phyloP scores from a whole-genome alignment of 192 early-diverging fungal genomes.

The Backusella australiensis region DNA sequence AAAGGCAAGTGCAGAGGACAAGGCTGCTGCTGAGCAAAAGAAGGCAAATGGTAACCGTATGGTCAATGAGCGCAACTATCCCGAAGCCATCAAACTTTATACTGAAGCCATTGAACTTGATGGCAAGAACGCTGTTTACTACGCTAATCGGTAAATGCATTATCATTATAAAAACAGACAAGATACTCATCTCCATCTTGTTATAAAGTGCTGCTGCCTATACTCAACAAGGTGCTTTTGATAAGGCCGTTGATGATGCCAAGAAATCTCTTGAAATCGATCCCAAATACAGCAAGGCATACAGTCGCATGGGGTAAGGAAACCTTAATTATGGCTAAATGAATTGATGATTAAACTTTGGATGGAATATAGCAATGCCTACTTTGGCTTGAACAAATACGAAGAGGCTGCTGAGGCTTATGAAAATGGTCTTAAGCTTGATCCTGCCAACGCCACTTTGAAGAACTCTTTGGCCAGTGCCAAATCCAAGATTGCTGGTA shows the following conservation, averaged over 20 bases:
- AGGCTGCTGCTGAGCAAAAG: conserved; percentile 82
- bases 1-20: conserved; percentile 55
- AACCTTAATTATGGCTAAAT: neutral
- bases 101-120: conserved; percentile 88
- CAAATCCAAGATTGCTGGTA: conserved; percentile 48
- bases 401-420: conserved; percentile 86
- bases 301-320: conserved; percentile 81
- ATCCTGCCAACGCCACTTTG: conserved; percentile 81
- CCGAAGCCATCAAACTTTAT: conserved; percentile 85
- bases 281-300: conserved; percentile 90
- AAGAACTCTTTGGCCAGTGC: conserved; percentile 72
- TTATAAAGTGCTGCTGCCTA: conserved; percentile 84
- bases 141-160: conserved; percentile 79
- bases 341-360: neutral
- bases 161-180: neutral
- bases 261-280: conserved; percentile 81
- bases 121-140: conserved; percentile 88
- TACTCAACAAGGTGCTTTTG: conserved; percentile 84
- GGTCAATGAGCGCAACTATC: conserved; percentile 80
- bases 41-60: conserved; percentile 83
- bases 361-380: conserved; percentile 61
- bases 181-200: neutral
- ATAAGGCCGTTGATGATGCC: conserved; percentile 86
- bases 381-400: conserved; percentile 85
- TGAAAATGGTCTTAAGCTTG: conserved; percentile 83